Conservation (phyloP, 495 filamentous ascomycete genomes). For the Geopyxis carbonaria region DNA sequence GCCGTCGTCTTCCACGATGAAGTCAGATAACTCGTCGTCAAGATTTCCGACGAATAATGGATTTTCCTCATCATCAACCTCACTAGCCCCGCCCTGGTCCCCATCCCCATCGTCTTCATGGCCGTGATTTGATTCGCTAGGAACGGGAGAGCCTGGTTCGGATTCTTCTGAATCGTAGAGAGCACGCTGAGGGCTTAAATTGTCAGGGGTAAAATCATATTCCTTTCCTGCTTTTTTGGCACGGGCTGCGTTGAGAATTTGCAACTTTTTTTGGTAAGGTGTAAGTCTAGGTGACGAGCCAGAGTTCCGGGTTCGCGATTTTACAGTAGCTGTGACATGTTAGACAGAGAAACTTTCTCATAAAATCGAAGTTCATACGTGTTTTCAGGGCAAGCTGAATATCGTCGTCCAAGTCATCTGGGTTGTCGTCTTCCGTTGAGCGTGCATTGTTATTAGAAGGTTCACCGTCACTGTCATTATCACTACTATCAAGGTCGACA, state of each 20-base stretch:
- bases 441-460: not conserved
- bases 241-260: conserved; percentile 10
- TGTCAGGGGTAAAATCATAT: too few species aligned
- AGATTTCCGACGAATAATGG: not conserved
- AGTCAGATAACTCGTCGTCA: conserved; percentile 5
- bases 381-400: not conserved
- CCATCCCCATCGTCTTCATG: conserved; percentile 8
- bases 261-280: conserved; percentile 9
- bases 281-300: conserved; percentile 11
- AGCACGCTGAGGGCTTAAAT: too few species aligned
- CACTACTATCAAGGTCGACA: not conserved
- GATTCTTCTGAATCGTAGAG: too few species aligned
- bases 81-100: conserved; percentile 1
- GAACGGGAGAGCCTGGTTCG: not conserved
- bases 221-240: conserved; percentile 5
- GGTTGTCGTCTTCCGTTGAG: not conserved
- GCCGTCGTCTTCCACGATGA: conserved; percentile 16
- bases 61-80: not conserved
- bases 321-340: conserved; percentile 6
- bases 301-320: conserved; percentile 11
- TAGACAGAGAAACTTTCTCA: not conserved
- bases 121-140: not conserved
- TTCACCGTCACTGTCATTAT: not conserved
- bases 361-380: not conserved
- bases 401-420: conserved; percentile 2